Evolutionary conservation across 306 rosid species (phyloP).

Genomic region (Geum urbanum): DNA sequence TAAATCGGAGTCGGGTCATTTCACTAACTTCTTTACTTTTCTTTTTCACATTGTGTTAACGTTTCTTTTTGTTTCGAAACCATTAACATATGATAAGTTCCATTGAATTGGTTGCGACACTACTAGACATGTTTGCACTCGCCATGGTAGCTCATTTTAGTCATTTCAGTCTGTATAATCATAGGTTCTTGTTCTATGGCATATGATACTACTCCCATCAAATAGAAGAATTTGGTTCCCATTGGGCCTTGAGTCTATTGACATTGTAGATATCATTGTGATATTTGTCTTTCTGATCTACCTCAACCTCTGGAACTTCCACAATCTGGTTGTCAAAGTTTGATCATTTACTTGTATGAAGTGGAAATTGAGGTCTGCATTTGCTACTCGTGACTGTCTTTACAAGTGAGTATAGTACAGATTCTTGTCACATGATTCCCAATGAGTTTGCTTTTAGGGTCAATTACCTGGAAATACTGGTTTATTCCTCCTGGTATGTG

Average conservation of each 20-base stretch:
- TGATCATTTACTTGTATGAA: neutral
- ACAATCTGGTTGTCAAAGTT: neutral
- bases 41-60: no score
- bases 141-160: neutral
- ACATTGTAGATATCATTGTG: neutral
- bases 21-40: no score
- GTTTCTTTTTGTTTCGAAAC: no score
- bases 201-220: neutral
- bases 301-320: neutral
- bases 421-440: neutral
- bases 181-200: neutral
- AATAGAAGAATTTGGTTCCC: neutral
- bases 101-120: neutral
- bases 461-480: constrained; percentile 5
- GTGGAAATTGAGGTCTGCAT: neutral
- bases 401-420: neutral
- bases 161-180: neutral
- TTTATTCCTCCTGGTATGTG: neutral
- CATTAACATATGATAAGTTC: neutral
- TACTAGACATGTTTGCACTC: neutral
- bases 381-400: neutral
- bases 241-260: neutral
- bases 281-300: neutral
- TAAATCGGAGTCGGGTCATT: no score
- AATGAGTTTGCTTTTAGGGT: constrained; percentile 1